phyloP scores from a whole-genome alignment of 352 stramenopile genomes.

The Phytophthora lateralis region DNA sequence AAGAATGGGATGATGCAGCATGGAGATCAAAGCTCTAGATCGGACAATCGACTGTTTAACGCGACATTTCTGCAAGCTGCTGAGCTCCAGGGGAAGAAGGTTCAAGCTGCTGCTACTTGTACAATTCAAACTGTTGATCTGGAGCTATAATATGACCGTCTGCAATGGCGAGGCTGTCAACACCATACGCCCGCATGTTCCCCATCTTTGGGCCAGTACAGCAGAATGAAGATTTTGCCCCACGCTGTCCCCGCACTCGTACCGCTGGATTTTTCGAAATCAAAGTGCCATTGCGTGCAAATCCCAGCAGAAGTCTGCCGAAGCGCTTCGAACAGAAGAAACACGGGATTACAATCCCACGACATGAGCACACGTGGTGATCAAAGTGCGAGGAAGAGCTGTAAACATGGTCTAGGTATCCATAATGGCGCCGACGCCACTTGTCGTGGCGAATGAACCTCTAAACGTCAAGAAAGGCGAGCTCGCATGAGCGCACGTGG shows the following conservation, averaged over 20 bases:
- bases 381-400: not conserved
- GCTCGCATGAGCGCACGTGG: not conserved
- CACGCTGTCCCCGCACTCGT: not conserved
- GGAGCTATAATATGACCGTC: slow-evolving; percentile 1
- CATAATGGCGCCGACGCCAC: too few species aligned
- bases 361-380: slow-evolving; percentile 10
- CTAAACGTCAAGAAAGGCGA: not conserved
- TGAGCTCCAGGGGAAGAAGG: not conserved
- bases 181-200: slow-evolving; percentile 5
- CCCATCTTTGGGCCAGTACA: not conserved
- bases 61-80: slow-evolving; percentile 24
- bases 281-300: not conserved
- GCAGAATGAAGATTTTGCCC: slow-evolving; percentile 9
- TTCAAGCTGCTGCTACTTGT: too few species aligned
- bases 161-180: slow-evolving; percentile 17
- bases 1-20: slow-evolving; percentile 14
- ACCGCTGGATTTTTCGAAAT: slow-evolving; percentile 22
- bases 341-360: slow-evolving; percentile 3
- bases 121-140: not conserved
- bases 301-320: slow-evolving; percentile 14
- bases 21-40: slow-evolving; percentile 2
- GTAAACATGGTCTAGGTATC: not conserved
- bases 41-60: slow-evolving; percentile 10
- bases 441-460: not conserved
- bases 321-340: slow-evolving; percentile 28